Base-by-base conservation (phyloP, 176 grass and related monocot genomes). In the Carex pumila region DNA sequence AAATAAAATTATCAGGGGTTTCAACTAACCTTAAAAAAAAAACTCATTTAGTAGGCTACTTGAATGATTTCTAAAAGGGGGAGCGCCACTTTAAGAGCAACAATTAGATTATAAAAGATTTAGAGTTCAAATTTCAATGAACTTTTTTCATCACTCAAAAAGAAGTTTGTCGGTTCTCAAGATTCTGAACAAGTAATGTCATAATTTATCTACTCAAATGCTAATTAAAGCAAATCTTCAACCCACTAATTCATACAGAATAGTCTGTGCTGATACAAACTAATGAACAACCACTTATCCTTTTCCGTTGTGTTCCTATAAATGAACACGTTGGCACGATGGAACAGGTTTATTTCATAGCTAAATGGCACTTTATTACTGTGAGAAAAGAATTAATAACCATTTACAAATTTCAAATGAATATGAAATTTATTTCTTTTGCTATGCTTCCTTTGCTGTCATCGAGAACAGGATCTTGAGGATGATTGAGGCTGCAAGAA, bases 401-500 rank as follows among this genome's bases (percentile, higher is more conserved):
- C 19, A 77, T 77, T 77, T 77, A 77, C 73, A 77, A 55, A 14
- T 56, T 77, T 56, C n/a, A 6, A 17, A 77, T 56, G 22, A 56
- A 77, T 32, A 73, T 56, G 12, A 54, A 31, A 77, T 31, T 56
- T 34, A 31, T 77, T 55, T 57, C 47, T 17, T 56, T 15, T 55
- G 43, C 31, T 56, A 71, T 55, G 25, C 73, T 56, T 34, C 25
- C 21, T 12, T 56, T 7, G 73, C 21, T 32, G 52, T 77, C 50
- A 56, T 77, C 5, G 25, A 31, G 73, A 77, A 77, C 73, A 77
- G 21, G 71, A 75, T 5, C 73, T 0, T 53, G 73, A 77, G 25
- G 73, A 25, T 32, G 73, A 77, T 56, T 56, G 50, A 31, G 50
- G 50, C 73, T 77, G 73, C 73, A 77, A 54, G 50, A 54, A 70